Conservation (phyloP, 441 rosid genomes). For the Euphorbia celastroides region DNA sequence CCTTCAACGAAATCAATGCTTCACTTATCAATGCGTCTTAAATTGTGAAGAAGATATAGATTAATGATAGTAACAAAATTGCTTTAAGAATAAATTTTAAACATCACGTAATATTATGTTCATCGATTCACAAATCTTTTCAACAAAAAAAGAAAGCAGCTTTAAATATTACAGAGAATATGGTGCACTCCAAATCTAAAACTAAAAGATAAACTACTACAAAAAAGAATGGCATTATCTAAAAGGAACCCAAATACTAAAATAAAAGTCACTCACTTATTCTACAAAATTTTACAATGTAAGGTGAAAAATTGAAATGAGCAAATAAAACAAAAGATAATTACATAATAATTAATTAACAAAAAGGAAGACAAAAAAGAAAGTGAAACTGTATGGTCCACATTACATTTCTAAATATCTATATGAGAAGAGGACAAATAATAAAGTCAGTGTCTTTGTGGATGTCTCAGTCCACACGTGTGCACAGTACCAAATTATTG, state of each 20-base stretch:
- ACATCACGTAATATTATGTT: too few relatives aligned
- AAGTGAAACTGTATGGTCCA: neutral
- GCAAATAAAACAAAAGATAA: neutral
- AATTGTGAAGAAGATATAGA: too few relatives aligned
- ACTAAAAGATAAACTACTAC: neutral
- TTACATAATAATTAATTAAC: neutral
- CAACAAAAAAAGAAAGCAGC: too few relatives aligned
- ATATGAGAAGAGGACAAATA: slow-evolving; percentile 19
- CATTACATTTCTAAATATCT: slow-evolving; percentile 4
- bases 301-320: neutral
- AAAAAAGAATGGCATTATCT: neutral
- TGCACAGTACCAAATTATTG: slow-evolving; percentile 14
- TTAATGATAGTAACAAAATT: too few relatives aligned
- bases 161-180: too few relatives aligned
- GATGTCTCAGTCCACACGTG: slow-evolving; percentile 27
- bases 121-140: too few relatives aligned
- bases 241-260: neutral
- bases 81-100: too few relatives aligned
- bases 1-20: too few relatives aligned
- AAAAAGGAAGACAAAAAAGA: neutral
- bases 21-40: too few relatives aligned
- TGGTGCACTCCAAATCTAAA: too few relatives aligned
- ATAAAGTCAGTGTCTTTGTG: slow-evolving; percentile 5
- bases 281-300: neutral
- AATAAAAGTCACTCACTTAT: neutral